phyloP scores from a whole-genome alignment of 805 yeast genomes.

The Ogataea dorogensis region DNA sequence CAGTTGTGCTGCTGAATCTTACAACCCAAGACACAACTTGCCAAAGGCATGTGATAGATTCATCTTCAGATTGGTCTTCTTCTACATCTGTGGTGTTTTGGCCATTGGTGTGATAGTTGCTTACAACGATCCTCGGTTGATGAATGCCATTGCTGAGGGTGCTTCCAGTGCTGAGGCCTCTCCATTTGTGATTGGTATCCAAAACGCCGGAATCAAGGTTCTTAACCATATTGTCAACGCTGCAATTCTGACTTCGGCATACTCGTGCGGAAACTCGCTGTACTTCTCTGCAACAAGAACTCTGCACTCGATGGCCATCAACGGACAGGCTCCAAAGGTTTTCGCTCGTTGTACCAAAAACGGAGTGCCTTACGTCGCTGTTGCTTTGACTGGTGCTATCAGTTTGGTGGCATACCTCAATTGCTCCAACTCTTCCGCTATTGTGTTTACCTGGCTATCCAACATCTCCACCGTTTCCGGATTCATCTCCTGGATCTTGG shows the following conservation, averaged over 20 bases:
- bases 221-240: constrained; percentile 79
- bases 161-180: constrained; percentile 68
- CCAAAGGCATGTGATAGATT: constrained; percentile 36
- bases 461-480: constrained; percentile 68
- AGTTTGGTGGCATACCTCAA: constrained; percentile 66
- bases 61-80: constrained; percentile 32
- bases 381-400: constrained; percentile 47
- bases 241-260: constrained; percentile 51
- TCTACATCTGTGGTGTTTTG: constrained; percentile 35
- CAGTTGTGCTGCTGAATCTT: constrained; percentile 34
- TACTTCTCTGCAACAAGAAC: constrained; percentile 74
- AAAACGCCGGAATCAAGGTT: constrained; percentile 61
- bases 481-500: constrained; percentile 61
- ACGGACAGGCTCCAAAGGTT: constrained; percentile 71
- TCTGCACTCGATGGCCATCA: constrained; percentile 67
- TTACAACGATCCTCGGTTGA: constrained; percentile 39
- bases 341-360: constrained; percentile 57
- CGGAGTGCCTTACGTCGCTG: constrained; percentile 68
- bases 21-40: constrained; percentile 32
- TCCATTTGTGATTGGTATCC: constrained; percentile 84
- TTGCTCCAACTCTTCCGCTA: constrained; percentile 53
- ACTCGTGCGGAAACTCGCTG: constrained; percentile 74
- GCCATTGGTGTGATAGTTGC: constrained; percentile 51
- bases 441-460: constrained; percentile 65
- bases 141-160: constrained; percentile 48